Evolutionary conservation across 1,139 yeast genomes (phyloP), one percentile per base, ranked within the genome.

Genomic region (Candida sanyaensis): DNA sequence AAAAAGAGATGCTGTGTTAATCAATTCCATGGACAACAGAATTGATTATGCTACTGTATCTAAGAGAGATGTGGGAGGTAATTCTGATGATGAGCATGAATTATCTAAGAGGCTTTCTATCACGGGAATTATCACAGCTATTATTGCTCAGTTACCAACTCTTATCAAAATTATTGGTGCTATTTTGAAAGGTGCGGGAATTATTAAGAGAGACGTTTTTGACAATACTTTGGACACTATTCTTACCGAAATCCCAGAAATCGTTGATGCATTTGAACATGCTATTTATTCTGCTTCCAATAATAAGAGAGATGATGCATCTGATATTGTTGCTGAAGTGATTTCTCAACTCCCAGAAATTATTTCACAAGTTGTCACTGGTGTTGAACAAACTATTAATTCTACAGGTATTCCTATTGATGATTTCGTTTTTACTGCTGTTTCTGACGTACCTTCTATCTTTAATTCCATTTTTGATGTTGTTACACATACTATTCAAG

Each of bases 191-290:
- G 24, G 31, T 28, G 12, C 34, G 1, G 34, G 29, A 10, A 9
- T 30, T 29, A 5, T 30, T 10, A 39, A 39, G 27, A 39, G 42
- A 39, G 34, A 30, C 11, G 34, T 30, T 21, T 17, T 39, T 39
- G 42, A 42, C 28, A 26, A 41, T 38, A 40, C 41, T 36, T 41
- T 24, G 23, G 34, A 27, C 28, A 39, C 36, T 28, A 24, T 41
- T 17, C 12, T 41, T 32, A 30, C 37, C 24, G 43, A 41, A n/a
- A 24, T 32, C 11, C 43, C 43, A 31, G 24, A 26, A n/a, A 33
- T 41, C 9, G n/a, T 41, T 5, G 24, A 26, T 24, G 37, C 33
- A 13, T 23, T 41, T 27, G 39, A 28, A n/a, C 12, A 21, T 33
- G 39, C 39, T 11, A 26, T 41, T 24, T 8, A 27, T 9, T 4